Conservation (phyloP, 192 early-diverging fungal species). For the Geosiphon pyriformis region DNA sequence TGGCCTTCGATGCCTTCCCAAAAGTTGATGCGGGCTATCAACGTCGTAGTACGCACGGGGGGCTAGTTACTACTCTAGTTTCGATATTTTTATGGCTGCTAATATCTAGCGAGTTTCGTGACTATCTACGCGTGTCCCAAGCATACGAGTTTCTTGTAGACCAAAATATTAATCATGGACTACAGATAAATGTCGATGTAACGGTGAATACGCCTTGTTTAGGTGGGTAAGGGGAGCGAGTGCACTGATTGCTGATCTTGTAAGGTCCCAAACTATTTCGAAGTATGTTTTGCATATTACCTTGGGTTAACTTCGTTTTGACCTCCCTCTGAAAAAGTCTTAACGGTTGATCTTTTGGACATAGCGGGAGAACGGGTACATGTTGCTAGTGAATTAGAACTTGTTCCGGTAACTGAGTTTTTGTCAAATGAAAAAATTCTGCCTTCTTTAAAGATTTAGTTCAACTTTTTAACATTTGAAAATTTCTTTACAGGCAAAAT, state of each 20-base stretch:
- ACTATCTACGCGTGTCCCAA: slow-evolving; percentile 59
- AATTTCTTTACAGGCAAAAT: slow-evolving; percentile 19
- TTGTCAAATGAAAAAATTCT: neutral
- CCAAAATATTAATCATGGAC: slow-evolving; percentile 44
- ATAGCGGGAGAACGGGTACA: slow-evolving; percentile 52
- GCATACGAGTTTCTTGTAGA: slow-evolving; percentile 82
- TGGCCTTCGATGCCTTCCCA: slow-evolving; percentile 74
- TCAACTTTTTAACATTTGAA: neutral
- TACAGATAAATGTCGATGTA: slow-evolving; percentile 85
- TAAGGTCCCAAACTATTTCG: neutral
- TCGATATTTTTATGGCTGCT: slow-evolving; percentile 61
- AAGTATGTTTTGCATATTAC: neutral
- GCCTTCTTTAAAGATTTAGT: slow-evolving; percentile 2
- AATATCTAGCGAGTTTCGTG: slow-evolving; percentile 59
- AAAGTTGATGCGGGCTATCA: slow-evolving; percentile 83
- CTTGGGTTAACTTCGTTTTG: too few species aligned
- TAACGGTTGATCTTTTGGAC: slow-evolving; percentile 67
- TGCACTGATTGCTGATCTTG: neutral
- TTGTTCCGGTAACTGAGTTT: slow-evolving; percentile 41
- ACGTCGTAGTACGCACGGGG: slow-evolving; percentile 65
- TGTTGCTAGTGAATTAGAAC: slow-evolving; percentile 48
- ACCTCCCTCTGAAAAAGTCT: too few species aligned
- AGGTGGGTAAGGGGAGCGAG: neutral
- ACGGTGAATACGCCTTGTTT: slow-evolving; percentile 82
- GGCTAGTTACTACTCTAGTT: slow-evolving; percentile 68